Base-by-base conservation (phyloP, 73 alveolate species). In the Tetrahymena borealis region DNA sequence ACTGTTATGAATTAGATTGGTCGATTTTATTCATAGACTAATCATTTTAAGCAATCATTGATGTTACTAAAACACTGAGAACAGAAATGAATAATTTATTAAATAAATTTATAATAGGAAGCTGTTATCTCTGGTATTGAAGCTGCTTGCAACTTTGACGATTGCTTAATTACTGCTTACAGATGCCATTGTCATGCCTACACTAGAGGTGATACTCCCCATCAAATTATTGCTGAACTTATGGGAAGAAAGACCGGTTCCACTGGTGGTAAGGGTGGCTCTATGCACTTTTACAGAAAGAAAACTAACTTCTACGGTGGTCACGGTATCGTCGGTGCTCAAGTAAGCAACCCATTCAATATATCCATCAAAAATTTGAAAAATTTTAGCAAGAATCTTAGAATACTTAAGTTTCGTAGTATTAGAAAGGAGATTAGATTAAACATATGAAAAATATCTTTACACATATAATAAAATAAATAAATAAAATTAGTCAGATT, bases 191-290 rank as follows among this genome's bases (percentile, higher is more conserved):
- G 97, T 90, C 91, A 94, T 28, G 98, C 98, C 20, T 94, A 94
- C 40, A 43, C 96, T 5, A 94, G 98, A 78, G 99, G 99, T 15
- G 97, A 93, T 39, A 91, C 97, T 36, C 98, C 99, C 15, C 95
- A 94, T 60, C 92, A 94, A 60, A 94, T 97, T 36, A 91, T 97
- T 32, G 98, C 99, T 33, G 99, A 97, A 90, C 94, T 97, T 98
- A 92, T 96, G 96, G 97, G 97, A 32, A 97, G 94, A 91, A 38
- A 79, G 37, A 97, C 99, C 20, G 99, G 99, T 32, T 91, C 97
- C 41, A 93, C 98, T 38, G 94, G 96, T 77, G 99, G 99, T 18
- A 96, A 97, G 91, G 99, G 99, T 32, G 99, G 99, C 32, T 97
- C 99, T 1, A 97, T 97, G 99, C 99, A 97, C 94, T 96, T 94